phyloP scores from a whole-genome alignment of 768 basidiomycete species.

The Tricholoma saponaceum region DNA sequence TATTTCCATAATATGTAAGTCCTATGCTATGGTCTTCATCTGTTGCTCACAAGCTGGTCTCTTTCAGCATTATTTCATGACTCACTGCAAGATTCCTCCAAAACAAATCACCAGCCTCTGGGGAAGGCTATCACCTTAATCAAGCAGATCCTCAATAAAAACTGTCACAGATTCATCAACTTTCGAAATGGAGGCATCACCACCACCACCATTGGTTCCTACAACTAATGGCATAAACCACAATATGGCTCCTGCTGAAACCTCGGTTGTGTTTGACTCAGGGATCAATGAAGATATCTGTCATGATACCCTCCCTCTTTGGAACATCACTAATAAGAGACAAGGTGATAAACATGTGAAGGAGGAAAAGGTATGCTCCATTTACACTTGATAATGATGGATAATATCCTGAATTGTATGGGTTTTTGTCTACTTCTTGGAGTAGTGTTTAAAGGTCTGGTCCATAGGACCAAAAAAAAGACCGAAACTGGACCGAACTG shows the following conservation, averaged over 20 bases:
- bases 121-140: slow-evolving; percentile 10
- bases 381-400: neutral
- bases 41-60: neutral
- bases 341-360: slow-evolving; percentile 66
- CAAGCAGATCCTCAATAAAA: slow-evolving; percentile 15
- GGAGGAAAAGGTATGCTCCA: slow-evolving; percentile 66
- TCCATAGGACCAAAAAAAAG: too few species aligned
- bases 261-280: slow-evolving; percentile 53
- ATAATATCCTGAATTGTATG: neutral
- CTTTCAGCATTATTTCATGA: too few species aligned
- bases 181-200: neutral
- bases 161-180: slow-evolving; percentile 2
- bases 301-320: slow-evolving; percentile 43
- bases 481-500: too few species aligned
- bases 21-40: too few species aligned
- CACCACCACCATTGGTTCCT: slow-evolving; percentile 2
- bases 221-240: slow-evolving; percentile 24
- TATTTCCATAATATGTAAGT: neutral
- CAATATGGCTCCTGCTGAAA: slow-evolving; percentile 21
- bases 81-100: slow-evolving; percentile 16
- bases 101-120: slow-evolving; percentile 20
- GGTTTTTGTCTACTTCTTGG: slow-evolving; percentile 50
- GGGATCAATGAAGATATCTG: slow-evolving; percentile 66
- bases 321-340: slow-evolving; percentile 62
- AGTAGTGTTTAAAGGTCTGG: too few species aligned